Conservation (phyloP, 2,329 filamentous ascomycete species). For the Aquanectria penicillioides region DNA sequence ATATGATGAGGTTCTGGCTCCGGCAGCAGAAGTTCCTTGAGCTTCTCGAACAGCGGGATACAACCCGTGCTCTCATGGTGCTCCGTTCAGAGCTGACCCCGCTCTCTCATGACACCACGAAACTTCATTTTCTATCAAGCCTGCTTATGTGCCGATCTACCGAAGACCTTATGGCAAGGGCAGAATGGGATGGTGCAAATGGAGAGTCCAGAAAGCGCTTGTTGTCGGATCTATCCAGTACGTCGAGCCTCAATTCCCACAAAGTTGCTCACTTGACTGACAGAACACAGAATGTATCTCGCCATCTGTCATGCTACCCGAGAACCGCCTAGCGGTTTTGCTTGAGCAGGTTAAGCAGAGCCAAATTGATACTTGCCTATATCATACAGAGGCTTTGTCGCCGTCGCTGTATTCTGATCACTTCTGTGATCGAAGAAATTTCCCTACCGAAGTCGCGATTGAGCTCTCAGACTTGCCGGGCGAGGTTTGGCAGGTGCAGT, state of each 20-base stretch:
- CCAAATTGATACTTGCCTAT: conserved; percentile 86
- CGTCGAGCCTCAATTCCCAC: conserved; percentile 41
- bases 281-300: conserved; percentile 79
- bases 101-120: conserved; percentile 79
- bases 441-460: conserved; percentile 76
- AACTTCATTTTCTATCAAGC: conserved; percentile 85
- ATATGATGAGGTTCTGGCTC: conserved; percentile 86
- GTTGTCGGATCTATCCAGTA: conserved; percentile 86
- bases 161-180: conserved; percentile 79
- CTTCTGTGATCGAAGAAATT: conserved; percentile 79
- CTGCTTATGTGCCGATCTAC: conserved; percentile 88
- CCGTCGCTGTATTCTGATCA: conserved; percentile 93
- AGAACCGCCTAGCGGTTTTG: conserved; percentile 84
- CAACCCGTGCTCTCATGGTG: conserved; percentile 80
- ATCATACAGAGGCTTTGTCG: conserved; percentile 82
- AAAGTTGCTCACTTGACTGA: neutral
- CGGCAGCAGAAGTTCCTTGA: conserved; percentile 96
- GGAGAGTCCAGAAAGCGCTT: conserved; percentile 79
- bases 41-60: conserved; percentile 80
- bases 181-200: conserved; percentile 85
- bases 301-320: conserved; percentile 95
- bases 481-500: conserved; percentile 92
- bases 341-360: conserved; percentile 84
- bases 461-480: conserved; percentile 79
- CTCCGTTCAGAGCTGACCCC: conserved; percentile 89